Evolutionary conservation across 2,329 filamentous ascomycete genomes (phyloP).

Genomic region (Venturia oleaginea): DNA sequence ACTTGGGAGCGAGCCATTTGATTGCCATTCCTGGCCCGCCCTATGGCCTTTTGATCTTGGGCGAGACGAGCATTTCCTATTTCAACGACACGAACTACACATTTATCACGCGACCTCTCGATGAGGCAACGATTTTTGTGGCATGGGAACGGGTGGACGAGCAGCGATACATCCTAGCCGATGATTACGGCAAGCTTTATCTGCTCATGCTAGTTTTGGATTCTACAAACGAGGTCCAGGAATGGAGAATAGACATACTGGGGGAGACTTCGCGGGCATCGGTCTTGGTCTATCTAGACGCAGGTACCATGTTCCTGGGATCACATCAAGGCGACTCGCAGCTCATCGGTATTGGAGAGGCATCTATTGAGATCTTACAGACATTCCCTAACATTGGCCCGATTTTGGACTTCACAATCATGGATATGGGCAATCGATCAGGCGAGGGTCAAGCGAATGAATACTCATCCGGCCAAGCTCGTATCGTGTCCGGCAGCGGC

Average conservation of each 20-base stretch:
- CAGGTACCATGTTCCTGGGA: constrained; percentile 70
- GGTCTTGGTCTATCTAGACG: constrained; percentile 66
- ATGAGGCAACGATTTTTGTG: constrained; percentile 77
- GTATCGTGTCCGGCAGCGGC: constrained; percentile 87
- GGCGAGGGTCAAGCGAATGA: constrained; percentile 73
- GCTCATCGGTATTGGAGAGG: constrained; percentile 54
- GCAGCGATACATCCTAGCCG: constrained; percentile 75
- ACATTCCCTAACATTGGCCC: constrained; percentile 78
- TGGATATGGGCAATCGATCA: constrained; percentile 87
- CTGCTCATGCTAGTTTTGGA: constrained; percentile 69
- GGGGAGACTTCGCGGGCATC: constrained; percentile 66
- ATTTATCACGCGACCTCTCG: constrained; percentile 54
- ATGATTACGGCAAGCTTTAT: constrained; percentile 81
- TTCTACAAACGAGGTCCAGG: constrained; percentile 52
- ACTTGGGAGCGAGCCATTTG: constrained; percentile 51
- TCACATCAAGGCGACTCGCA: constrained; percentile 93
- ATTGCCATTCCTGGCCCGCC: constrained; percentile 52
- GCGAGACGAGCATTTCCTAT: constrained; percentile 68
- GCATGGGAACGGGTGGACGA: constrained; percentile 81
- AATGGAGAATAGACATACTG: constrained; percentile 61
- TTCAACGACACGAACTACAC: constrained; percentile 68
- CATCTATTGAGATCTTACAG: constrained; percentile 58
- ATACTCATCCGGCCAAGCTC: constrained; percentile 89
- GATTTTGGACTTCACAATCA: constrained; percentile 85
- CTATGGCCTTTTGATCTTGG: constrained; percentile 39